phyloP scores from a whole-genome alignment of 139 green algal genomes.

The Chlamydomonas eustigma region DNA sequence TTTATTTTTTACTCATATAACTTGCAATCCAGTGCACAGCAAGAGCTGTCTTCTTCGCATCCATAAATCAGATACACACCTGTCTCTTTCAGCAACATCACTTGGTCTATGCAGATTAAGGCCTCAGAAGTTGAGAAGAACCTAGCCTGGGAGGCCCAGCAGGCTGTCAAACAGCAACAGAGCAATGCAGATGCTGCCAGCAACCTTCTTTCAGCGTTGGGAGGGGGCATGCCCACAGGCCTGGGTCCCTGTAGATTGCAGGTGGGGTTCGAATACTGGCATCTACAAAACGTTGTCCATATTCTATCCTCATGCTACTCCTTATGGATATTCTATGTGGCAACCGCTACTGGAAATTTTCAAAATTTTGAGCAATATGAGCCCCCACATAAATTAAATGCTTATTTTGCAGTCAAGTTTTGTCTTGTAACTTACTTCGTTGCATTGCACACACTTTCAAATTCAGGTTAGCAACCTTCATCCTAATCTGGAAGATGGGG shows the following conservation, averaged over 20 bases:
- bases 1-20: too few relatives aligned
- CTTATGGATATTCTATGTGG: neutral
- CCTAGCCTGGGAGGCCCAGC: constrained; percentile 86
- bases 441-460: too few relatives aligned
- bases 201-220: constrained; percentile 14
- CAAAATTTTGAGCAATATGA: too few relatives aligned
- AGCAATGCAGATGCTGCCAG: constrained; percentile 16
- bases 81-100: too few relatives aligned
- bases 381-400: too few relatives aligned
- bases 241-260: constrained; percentile 9
- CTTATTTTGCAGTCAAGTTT: too few relatives aligned
- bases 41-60: too few relatives aligned
- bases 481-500: constrained; percentile 50
- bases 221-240: constrained; percentile 10
- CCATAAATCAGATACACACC: too few relatives aligned
- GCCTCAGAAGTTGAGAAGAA: constrained; percentile 94
- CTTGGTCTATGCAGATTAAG: constrained; percentile 54
- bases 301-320: neutral
- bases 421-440: too few relatives aligned
- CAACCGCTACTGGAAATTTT: too few relatives aligned
- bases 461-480: constrained; percentile 41
- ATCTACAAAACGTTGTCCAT: constrained; percentile 52
- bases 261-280: constrained; percentile 35
- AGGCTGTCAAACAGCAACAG: constrained; percentile 56
- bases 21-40: too few relatives aligned